Evolutionary conservation across 2,329 filamentous ascomycete genomes (phyloP).

Genomic region (Neofusicoccum laricinum): DNA sequence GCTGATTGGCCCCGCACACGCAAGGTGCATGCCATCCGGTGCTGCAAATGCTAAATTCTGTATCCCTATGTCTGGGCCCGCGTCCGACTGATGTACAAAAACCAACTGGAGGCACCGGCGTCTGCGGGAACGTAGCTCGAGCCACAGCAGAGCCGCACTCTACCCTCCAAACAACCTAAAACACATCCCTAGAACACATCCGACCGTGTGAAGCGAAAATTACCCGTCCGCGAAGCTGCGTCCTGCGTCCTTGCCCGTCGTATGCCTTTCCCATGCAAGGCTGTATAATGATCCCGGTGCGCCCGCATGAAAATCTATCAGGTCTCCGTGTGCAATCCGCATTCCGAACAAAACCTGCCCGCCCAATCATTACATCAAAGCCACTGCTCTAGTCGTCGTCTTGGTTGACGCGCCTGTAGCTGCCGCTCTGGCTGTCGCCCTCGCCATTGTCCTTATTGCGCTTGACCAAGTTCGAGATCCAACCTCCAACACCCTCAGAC

Average conservation of each 20-base stretch:
- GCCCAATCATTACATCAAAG: not conserved
- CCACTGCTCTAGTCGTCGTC: constrained; percentile 29
- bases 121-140: constrained; percentile 11
- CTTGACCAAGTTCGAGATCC: constrained; percentile 66
- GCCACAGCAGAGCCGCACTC: constrained; percentile 13
- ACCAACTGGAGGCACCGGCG: constrained; percentile 1
- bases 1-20: not conserved
- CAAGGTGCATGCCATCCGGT: constrained; percentile 5
- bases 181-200: not conserved
- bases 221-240: not conserved
- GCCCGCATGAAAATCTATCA: constrained; percentile 13
- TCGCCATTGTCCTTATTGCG: constrained; percentile 48
- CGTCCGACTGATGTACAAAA: constrained; percentile 14
- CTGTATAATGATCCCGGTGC: constrained; percentile 10
- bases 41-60: constrained; percentile 6
- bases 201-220: not conserved
- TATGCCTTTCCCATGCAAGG: constrained; percentile 5
- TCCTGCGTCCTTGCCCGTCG: not conserved
- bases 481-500: constrained; percentile 62
- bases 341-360: constrained; percentile 3
- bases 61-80: constrained; percentile 1
- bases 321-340: constrained; percentile 12
- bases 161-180: not conserved
- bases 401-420: constrained; percentile 47
- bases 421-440: constrained; percentile 41